Percentiles rank a stretch among this genome's conserved stretches.
Conservation (phyloP, 2,329 filamentous ascomycete species). For the Penicillium sp. region DNA sequence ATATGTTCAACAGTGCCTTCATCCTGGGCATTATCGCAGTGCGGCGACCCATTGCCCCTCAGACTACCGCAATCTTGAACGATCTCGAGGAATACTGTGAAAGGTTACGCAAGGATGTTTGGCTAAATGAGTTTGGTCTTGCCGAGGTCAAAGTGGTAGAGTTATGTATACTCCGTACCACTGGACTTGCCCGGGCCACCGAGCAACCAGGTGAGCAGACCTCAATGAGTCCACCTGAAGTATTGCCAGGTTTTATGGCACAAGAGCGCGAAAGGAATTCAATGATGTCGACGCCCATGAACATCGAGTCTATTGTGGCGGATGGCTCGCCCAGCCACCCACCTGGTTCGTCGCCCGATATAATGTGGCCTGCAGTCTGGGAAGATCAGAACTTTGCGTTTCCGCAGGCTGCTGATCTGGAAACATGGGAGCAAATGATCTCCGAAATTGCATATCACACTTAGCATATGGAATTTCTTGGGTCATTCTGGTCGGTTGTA, state of each 20-base stretch:
- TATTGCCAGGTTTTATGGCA: constrained; percentile 1
- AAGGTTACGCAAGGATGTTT: constrained; percentile 39
- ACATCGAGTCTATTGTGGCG: background rate
- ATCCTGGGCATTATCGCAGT: constrained; percentile 38
- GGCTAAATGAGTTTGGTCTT: constrained; percentile 42
- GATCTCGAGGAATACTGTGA: constrained; percentile 43
- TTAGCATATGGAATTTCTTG: background rate
- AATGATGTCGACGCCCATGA: background rate
- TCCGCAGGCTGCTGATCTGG: constrained; percentile 10
- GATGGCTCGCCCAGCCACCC: background rate
- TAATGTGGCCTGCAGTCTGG: constrained; percentile 11
- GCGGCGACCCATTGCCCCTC: constrained; percentile 31
- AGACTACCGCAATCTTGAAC: constrained; percentile 28
- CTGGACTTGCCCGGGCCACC: background rate
- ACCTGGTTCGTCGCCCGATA: constrained; percentile 5
- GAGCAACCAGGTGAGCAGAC: background rate
- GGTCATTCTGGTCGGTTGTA: background rate
- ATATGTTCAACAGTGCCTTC: constrained; percentile 44
- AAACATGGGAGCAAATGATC: constrained; percentile 14
- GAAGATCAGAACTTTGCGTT: constrained; percentile 12
- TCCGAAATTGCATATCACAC: constrained; percentile 13
- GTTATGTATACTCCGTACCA: constrained; percentile 34
- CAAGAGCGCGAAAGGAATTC: background rate
- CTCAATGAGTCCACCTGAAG: background rate
- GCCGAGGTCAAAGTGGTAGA: constrained; percentile 45